Evolutionary conservation across 345 rosid genomes (phyloP).

Genomic region (Heritiera littoralis): DNA sequence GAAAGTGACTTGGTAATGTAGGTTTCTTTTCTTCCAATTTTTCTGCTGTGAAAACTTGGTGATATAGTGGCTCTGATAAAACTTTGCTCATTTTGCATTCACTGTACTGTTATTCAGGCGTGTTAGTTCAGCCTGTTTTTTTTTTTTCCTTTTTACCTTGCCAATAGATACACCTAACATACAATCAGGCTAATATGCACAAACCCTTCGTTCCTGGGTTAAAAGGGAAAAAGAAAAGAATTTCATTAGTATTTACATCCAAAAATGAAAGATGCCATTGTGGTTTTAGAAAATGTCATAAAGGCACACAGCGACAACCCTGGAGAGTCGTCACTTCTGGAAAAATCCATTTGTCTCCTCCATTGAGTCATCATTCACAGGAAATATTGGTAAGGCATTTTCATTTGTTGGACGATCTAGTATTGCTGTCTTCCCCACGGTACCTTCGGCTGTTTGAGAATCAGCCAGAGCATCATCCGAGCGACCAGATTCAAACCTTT

Average conservation of each 20-base stretch:
- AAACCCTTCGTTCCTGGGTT: not conserved
- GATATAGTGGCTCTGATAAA: not conserved
- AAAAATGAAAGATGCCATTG: not conserved
- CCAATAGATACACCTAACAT: not conserved
- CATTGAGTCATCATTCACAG: not conserved
- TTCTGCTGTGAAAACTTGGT: not conserved
- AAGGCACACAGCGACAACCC: not conserved
- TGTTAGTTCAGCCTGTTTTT: no score
- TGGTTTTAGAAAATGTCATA: not conserved
- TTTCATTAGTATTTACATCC: not conserved
- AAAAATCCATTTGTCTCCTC: not conserved
- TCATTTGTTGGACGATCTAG: slow-evolving; percentile 11
- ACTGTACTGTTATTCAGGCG: no score
- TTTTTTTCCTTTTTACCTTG: no score
- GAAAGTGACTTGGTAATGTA: not conserved
- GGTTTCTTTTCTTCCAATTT: not conserved
- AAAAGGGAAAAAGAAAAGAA: not conserved
- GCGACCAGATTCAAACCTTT: slow-evolving; percentile 54
- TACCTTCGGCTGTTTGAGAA: slow-evolving; percentile 14
- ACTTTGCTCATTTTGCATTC: not conserved
- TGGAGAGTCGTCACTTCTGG: not conserved
- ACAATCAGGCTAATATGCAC: not conserved
- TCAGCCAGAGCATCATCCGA: slow-evolving; percentile 9
- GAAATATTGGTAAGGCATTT: slow-evolving; percentile 11
- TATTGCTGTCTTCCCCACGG: not conserved